Evolutionary conservation across 208 protist genomes (phyloP).

Genomic region (Acanthamoeba royreba): DNA sequence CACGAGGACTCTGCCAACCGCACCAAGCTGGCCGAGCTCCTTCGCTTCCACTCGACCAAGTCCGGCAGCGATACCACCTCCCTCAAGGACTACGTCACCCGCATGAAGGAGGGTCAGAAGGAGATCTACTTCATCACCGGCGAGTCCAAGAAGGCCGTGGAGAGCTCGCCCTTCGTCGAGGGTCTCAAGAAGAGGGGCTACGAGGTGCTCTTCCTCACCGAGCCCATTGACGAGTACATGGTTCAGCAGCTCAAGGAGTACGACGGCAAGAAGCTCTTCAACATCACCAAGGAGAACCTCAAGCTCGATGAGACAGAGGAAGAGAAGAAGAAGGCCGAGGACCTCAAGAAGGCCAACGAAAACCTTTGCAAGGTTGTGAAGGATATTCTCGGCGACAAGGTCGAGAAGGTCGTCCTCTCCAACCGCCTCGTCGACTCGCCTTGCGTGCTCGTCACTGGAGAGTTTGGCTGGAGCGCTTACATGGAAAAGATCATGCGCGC

Average conservation of each 20-base stretch:
- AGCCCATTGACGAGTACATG: slow-evolving; percentile 98
- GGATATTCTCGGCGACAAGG: slow-evolving; percentile 75
- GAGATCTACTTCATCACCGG: slow-evolving; percentile 86
- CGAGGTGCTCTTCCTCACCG: slow-evolving; percentile 90
- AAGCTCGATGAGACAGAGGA: slow-evolving; percentile 87
- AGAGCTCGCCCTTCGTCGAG: slow-evolving; percentile 83
- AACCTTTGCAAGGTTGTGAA: slow-evolving; percentile 86
- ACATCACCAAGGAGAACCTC: slow-evolving; percentile 94
- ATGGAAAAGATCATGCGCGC: slow-evolving; percentile 81
- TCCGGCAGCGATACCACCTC: slow-evolving; percentile 79
- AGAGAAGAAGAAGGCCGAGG: slow-evolving; percentile 83
- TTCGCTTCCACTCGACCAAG: slow-evolving; percentile 89
- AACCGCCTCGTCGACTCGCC: slow-evolving; percentile 92
- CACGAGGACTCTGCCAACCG: slow-evolving; percentile 87
- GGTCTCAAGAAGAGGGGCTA: slow-evolving; percentile 74
- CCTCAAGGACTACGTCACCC: slow-evolving; percentile 88
- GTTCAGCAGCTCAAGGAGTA: slow-evolving; percentile 91
- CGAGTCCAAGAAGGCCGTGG: slow-evolving; percentile 60
- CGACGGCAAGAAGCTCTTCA: slow-evolving; percentile 93
- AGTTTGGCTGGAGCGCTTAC: slow-evolving; percentile 94
- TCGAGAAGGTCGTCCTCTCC: slow-evolving; percentile 90
- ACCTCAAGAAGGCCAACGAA: slow-evolving; percentile 89
- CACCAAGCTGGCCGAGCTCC: slow-evolving; percentile 93
- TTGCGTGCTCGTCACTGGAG: slow-evolving; percentile 89
- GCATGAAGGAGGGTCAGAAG: slow-evolving; percentile 84